phyloP scores from a whole-genome alignment of 768 basidiomycete genomes.

The Tephrocybe sp. region DNA sequence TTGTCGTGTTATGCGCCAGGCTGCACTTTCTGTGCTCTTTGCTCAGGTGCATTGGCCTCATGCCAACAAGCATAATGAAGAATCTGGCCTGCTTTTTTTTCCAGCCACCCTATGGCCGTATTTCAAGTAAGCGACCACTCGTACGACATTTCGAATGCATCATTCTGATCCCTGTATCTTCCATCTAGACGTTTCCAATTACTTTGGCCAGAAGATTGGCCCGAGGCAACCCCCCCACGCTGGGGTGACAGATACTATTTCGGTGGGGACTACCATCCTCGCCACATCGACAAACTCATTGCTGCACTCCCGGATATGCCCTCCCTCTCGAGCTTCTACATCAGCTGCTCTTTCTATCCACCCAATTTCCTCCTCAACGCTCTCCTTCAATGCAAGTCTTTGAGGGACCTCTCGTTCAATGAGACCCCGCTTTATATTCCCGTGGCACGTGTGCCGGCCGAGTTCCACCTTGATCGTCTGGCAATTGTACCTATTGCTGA shows the following conservation, averaged over 20 bases:
- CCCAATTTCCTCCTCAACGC: slow-evolving; percentile 35
- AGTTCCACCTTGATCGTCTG: slow-evolving; percentile 33
- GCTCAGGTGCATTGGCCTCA: slow-evolving; percentile 40
- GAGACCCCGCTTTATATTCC: slow-evolving; percentile 40
- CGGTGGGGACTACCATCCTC: slow-evolving; percentile 34
- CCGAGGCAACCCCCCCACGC: slow-evolving; percentile 37
- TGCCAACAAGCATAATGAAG: slow-evolving; percentile 33
- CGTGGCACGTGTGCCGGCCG: slow-evolving; percentile 28
- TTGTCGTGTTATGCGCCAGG: slow-evolving; percentile 25
- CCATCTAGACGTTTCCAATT: slow-evolving; percentile 32
- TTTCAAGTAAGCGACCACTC: slow-evolving; percentile 32
- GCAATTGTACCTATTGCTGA: slow-evolving; percentile 39
- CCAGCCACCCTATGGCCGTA: slow-evolving; percentile 37
- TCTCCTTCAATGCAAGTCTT: slow-evolving; percentile 32
- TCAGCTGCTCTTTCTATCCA: slow-evolving; percentile 41
- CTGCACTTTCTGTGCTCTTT: slow-evolving; percentile 33
- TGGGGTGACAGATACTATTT: slow-evolving; percentile 37
- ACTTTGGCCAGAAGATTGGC: slow-evolving; percentile 46
- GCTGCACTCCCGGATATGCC: slow-evolving; percentile 36
- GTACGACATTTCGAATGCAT: neutral
- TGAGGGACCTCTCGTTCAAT: slow-evolving; percentile 35
- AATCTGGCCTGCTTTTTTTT: slow-evolving; percentile 36
- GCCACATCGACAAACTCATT: slow-evolving; percentile 36
- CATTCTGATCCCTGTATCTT: neutral
- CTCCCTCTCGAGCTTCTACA: slow-evolving; percentile 31